These are phyloP conservation scores for Fusarium armeniacum DNA, from an alignment of 2,329 filamentous ascomycete species.

Conservation along the genomic window DNA sequence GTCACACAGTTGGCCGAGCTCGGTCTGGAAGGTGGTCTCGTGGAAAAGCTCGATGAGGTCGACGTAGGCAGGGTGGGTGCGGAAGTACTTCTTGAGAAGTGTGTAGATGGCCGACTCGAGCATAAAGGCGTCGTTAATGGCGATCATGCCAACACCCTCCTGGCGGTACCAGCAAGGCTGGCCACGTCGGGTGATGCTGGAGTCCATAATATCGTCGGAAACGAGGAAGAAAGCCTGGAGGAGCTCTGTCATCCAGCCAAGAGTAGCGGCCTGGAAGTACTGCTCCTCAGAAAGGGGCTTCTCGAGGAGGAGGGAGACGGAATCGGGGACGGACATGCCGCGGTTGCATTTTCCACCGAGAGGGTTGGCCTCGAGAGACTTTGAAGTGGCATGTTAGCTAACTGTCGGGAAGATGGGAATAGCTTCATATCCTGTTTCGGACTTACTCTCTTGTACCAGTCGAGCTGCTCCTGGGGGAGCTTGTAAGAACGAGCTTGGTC, in stretches of 20 bases:
- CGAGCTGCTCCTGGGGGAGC: conserved; percentile 81
- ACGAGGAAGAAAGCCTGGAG: conserved; percentile 99
- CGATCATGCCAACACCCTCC: conserved; percentile 90
- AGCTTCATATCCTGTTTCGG: conserved; percentile 5
- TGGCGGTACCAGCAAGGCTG: conserved; percentile 97
- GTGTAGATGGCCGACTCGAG: conserved; percentile 92
- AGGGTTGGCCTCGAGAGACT: conserved; percentile 85
- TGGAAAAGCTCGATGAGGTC: conserved; percentile 97
- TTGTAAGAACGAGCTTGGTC: conserved; percentile 85
- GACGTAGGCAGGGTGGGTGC: conserved; percentile 85
- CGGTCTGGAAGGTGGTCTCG: conserved; percentile 92
- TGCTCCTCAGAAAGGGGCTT: conserved; percentile 81
- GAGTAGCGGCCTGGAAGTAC: conserved; percentile 87
- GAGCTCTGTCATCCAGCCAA: conserved; percentile 98
- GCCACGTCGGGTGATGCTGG: conserved; percentile 92
- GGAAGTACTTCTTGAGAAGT: conserved; percentile 94
- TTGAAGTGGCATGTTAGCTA: not conserved
- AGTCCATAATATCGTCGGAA: conserved; percentile 98
- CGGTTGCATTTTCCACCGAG: conserved; percentile 98
- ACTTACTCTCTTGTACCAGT: conserved; percentile 86
- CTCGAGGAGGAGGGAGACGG: conserved; percentile 81
- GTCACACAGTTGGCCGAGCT: conserved; percentile 94
- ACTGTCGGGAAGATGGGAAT: not conserved
- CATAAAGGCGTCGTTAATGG: conserved; percentile 99
- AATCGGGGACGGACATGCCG: conserved; percentile 97